Percentiles rank a stretch among this genome's conserved stretches.
Evolutionary conservation across 768 basidiomycete genomes (phyloP).

Genomic region (Clitopilus passeckerianus): DNA sequence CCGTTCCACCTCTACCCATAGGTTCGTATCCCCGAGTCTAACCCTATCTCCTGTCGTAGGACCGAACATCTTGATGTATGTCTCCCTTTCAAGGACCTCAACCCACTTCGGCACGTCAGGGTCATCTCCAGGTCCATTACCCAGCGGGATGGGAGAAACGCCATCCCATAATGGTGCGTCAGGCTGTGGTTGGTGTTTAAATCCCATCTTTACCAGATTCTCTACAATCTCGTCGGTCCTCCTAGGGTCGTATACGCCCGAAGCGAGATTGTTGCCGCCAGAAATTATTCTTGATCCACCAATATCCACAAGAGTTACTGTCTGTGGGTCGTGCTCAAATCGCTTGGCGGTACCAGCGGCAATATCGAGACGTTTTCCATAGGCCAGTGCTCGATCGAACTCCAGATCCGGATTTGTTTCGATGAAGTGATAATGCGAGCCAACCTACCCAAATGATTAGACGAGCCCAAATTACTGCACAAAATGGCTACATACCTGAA

Average conservation of each 20-base stretch:
- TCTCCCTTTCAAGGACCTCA: constrained; percentile 47
- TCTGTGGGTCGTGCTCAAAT: constrained; percentile 89
- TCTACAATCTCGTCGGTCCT: constrained; percentile 43
- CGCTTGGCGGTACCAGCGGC: constrained; percentile 92
- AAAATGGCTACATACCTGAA: constrained; percentile 53
- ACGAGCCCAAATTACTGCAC: neutral
- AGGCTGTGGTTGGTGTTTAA: constrained; percentile 67
- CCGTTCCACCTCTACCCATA: constrained; percentile 91
- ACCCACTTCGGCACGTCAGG: neutral
- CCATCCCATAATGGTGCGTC: constrained; percentile 16
- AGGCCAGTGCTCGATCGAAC: constrained; percentile 80
- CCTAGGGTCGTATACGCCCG: constrained; percentile 42
- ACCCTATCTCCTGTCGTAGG: constrained; percentile 91
- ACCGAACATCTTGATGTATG: constrained; percentile 92
- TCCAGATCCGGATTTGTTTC: constrained; percentile 79
- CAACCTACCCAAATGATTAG: constrained; percentile 47
- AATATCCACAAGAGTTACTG: constrained; percentile 77
- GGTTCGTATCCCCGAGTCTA: constrained; percentile 79
- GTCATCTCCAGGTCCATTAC: constrained; percentile 29
- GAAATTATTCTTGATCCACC: constrained; percentile 66
- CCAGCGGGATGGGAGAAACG: constrained; percentile 41
- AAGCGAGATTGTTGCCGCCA: constrained; percentile 76
- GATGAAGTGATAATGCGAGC: constrained; percentile 92
- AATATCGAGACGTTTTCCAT: constrained; percentile 88
- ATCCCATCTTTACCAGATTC: constrained; percentile 53